These are phyloP conservation scores for Trametes gibbosa DNA, from an alignment of 768 basidiomycete species.

Conservation along the genomic window DNA sequence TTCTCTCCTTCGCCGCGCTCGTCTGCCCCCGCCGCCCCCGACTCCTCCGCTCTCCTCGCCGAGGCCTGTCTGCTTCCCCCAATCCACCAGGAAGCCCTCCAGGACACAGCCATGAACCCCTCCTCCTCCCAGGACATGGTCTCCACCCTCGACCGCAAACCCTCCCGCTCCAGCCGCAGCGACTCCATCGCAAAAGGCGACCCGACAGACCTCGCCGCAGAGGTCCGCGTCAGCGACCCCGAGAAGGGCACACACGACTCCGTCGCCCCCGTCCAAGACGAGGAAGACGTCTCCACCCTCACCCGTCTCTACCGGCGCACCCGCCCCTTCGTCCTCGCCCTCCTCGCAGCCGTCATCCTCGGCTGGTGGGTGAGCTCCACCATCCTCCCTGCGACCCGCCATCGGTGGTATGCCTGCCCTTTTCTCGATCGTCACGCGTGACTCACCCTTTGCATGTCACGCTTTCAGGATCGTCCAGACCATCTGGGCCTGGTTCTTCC, in stretches of 20 bases:
- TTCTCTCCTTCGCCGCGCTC: constrained; percentile 20
- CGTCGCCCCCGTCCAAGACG: constrained; percentile 13
- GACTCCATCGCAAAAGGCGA: constrained; percentile 28
- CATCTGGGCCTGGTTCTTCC: constrained; percentile 79
- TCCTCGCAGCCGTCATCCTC: constrained; percentile 58
- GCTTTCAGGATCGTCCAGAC: constrained; percentile 71
- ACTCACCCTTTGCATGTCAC: background rate
- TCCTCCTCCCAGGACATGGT: background rate
- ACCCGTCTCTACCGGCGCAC: constrained; percentile 14
- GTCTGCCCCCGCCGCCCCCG: constrained; percentile 12
- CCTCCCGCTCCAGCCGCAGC: constrained; percentile 22
- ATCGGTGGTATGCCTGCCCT: constrained; percentile 56
- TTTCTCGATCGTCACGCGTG: constrained; percentile 10
- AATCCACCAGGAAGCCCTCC: background rate
- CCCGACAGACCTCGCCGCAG: constrained; percentile 19
- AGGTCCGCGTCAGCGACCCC: constrained; percentile 18
- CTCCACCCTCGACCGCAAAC: constrained; percentile 20
- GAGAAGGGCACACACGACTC: background rate
- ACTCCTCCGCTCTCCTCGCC: background rate
- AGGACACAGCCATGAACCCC: background rate
- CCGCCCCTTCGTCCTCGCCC: constrained; percentile 43
- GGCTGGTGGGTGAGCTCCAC: constrained; percentile 87
- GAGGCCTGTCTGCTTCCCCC: constrained; percentile 1
- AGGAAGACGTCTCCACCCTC: constrained; percentile 16
- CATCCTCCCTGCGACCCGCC: constrained; percentile 63